These are phyloP conservation scores for Blastobotrys terrestris DNA, from an alignment of 805 yeast genomes.

Conservation along the genomic window DNA sequence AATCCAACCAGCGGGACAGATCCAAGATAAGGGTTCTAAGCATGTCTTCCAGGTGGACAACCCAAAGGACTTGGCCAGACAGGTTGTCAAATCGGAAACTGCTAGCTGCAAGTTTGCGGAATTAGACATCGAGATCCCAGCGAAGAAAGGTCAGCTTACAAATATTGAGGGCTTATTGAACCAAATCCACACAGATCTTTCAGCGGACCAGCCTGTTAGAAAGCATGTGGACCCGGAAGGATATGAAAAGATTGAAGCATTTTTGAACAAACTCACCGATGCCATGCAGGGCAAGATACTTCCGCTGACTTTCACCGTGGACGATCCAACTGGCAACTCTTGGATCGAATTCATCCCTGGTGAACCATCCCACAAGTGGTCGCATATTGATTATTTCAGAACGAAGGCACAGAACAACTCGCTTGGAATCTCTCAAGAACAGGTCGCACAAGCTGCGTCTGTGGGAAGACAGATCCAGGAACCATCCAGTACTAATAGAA, in stretches of 20 bases:
- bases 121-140: slow-evolving; percentile 89
- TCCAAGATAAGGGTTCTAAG: slow-evolving; percentile 81
- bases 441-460: slow-evolving; percentile 42
- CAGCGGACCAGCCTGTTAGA: slow-evolving; percentile 76
- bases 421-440: slow-evolving; percentile 67
- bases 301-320: slow-evolving; percentile 73
- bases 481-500: slow-evolving; percentile 25
- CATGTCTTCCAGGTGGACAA: slow-evolving; percentile 63
- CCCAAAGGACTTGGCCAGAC: slow-evolving; percentile 74
- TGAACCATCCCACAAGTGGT: slow-evolving; percentile 86
- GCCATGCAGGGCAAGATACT: slow-evolving; percentile 60
- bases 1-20: slow-evolving; percentile 90
- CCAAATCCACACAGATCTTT: slow-evolving; percentile 79
- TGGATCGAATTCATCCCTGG: slow-evolving; percentile 90
- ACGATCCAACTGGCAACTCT: slow-evolving; percentile 96
- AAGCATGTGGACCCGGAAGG: slow-evolving; percentile 66
- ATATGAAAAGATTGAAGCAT: slow-evolving; percentile 63
- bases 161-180: slow-evolving; percentile 82
- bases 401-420: slow-evolving; percentile 82
- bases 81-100: slow-evolving; percentile 84
- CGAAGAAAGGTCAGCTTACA: slow-evolving; percentile 88
- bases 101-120: slow-evolving; percentile 76
- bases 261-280: slow-evolving; percentile 54
- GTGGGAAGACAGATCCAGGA: neutral
- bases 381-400: slow-evolving; percentile 72